phyloP scores from a whole-genome alignment of 1,284 basidiomycete species.

The Chiua sp. region DNA sequence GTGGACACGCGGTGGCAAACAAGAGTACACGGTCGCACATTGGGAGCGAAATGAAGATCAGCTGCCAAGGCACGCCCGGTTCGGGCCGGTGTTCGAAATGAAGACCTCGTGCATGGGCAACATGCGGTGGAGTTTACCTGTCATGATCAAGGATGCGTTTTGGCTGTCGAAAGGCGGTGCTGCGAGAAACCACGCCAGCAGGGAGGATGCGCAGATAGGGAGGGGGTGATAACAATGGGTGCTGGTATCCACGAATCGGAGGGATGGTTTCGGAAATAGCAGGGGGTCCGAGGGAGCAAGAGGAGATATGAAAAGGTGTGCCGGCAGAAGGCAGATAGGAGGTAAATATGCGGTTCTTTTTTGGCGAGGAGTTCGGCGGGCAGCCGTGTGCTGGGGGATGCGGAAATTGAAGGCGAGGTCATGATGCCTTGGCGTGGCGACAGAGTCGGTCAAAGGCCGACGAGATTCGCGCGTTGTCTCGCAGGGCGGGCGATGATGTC shows the following conservation, averaged over 20 bases:
- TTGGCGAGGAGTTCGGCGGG: constrained; percentile 1
- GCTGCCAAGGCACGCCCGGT: constrained; percentile 17
- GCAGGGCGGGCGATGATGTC: neutral
- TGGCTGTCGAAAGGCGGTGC: constrained; percentile 18
- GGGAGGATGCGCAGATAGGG: too few species aligned
- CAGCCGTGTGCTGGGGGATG: neutral
- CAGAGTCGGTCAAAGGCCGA: constrained; percentile 6
- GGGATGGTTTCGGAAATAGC: constrained; percentile 26
- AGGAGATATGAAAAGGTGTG: constrained; percentile 20
- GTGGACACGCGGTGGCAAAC: neutral
- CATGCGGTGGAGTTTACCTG: constrained; percentile 21
- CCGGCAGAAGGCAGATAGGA: constrained; percentile 20
- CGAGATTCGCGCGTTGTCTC: constrained; percentile 5
- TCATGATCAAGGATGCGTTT: neutral
- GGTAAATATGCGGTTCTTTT: constrained; percentile 11
- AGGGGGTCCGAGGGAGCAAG: constrained; percentile 23
- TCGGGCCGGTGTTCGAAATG: constrained; percentile 22
- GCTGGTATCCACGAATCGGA: neutral
- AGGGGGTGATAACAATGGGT: too few species aligned
- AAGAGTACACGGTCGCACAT: neutral
- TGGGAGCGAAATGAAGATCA: constrained; percentile 9
- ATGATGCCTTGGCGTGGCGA: neutral
- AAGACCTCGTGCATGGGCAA: constrained; percentile 24
- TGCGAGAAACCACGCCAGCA: constrained; percentile 23
- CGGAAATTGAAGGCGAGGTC: too few species aligned